These are phyloP conservation scores for Xylaria sp. DNA, from an alignment of 2,329 filamentous ascomycete species.

Conservation along the genomic window DNA sequence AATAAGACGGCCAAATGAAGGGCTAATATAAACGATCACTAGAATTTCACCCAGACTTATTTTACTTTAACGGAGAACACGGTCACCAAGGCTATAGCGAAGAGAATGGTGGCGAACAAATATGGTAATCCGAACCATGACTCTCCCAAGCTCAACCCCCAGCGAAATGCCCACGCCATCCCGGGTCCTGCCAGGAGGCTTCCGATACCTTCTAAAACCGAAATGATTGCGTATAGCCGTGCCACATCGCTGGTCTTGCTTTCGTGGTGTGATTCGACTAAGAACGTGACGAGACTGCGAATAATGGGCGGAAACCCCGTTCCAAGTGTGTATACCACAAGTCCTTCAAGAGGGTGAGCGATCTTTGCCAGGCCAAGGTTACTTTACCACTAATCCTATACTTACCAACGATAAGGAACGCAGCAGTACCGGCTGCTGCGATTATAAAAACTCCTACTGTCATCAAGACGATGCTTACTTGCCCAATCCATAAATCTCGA, in stretches of 20 bases:
- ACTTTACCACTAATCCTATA: neutral
- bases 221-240: conserved; percentile 5
- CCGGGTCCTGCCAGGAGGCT: conserved; percentile 4
- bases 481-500: conserved; percentile 7
- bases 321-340: conserved; percentile 1
- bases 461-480: conserved; percentile 10
- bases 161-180: conserved; percentile 6
- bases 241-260: conserved; percentile 5
- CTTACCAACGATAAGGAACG: conserved; percentile 6
- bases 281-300: conserved; percentile 2
- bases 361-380: neutral
- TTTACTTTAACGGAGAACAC: neutral
- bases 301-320: conserved; percentile 6
- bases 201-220: conserved; percentile 1
- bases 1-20: too few relatives aligned
- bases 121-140: conserved; percentile 1
- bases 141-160: neutral
- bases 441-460: neutral
- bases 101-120: neutral
- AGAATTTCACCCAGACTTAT: too few relatives aligned
- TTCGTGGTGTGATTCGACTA: conserved; percentile 6
- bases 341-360: neutral
- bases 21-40: too few relatives aligned
- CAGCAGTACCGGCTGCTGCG: neutral
- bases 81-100: neutral